Base-by-base conservation (phyloP, 2,329 filamentous ascomycete species). In the Microdochium nivale region DNA sequence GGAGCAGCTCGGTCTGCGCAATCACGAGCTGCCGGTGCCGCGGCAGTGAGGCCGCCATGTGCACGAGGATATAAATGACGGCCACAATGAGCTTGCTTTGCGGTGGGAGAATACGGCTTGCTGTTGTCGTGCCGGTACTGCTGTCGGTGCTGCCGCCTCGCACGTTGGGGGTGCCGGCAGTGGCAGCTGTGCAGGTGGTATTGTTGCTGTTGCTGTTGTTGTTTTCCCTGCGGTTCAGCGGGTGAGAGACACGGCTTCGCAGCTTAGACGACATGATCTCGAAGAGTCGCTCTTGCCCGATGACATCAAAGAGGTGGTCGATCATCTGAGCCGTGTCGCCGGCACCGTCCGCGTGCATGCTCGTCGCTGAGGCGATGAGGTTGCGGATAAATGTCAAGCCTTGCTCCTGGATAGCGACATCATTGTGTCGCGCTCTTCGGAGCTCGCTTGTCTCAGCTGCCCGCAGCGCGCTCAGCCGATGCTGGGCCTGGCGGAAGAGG, bases 351-450 rank as follows among this genome's bases (percentile, higher is more conserved):
- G 81, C 54, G 66, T 74, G 58, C 70, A 76, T 58, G 67, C 81
- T 59, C 67, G 73, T 54, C 8, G 69, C 65, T 49, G 84, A 81
- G 52, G 86, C 87, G 58, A 96, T 88, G 30, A 97, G 75, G 67
- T 99, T 99, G 51, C 92, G 81, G 55, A 99, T 82, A 59, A 97
- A 86, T 60, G 95, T 87, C 19, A 97, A 79, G 0, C 86, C 88
- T 68, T 97, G 91, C 64, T 96, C 90, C 68, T 97, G 92, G 25
- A 96, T 87, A 2, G 85, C 84, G 35, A 91, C 76, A 57, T 95
- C 88, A 57, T 96, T 87, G 57, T 84, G 84, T 50, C 86, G 80
- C 19, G 85, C 82, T 62, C 84, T 84, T 27, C 83, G 78, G 24
- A 77, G 74, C 23, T 84, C 80, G 55, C 87, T 86, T 47, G 84